phyloP scores from a whole-genome alignment of 2,329 filamentous ascomycete genomes.

The Diaporthe vexans region DNA sequence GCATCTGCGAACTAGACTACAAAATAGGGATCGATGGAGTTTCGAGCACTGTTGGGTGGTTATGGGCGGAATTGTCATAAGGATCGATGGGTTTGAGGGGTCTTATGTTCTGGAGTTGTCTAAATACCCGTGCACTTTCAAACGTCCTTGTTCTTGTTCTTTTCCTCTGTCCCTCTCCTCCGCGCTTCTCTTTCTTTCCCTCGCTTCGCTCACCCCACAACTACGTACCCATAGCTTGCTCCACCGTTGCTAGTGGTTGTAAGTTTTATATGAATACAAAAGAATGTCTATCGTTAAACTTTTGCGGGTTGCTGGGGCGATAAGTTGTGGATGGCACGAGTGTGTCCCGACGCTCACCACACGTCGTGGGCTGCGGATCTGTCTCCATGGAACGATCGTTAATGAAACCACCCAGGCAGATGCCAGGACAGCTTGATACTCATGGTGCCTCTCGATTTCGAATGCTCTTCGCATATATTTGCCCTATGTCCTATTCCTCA shows the following conservation, averaged over 20 bases:
- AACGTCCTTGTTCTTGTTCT: background rate
- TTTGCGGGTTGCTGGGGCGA: background rate
- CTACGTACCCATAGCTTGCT: background rate
- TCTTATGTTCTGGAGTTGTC: constrained; percentile 28
- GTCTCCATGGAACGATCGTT: background rate
- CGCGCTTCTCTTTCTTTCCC: background rate
- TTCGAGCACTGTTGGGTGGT: background rate
- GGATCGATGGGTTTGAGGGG: background rate
- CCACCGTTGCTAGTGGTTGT: background rate
- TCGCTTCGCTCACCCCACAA: background rate
- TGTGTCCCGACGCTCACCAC: background rate
- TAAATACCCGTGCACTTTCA: constrained; percentile 32
- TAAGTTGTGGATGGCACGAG: background rate
- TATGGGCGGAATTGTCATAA: background rate
- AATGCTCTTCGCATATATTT: constrained; percentile 7
- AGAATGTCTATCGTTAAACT: background rate
- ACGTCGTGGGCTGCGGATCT: background rate
- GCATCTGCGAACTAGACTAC: constrained; percentile 19
- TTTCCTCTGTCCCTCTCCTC: background rate
- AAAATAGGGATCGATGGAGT: background rate
- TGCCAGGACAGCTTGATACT: background rate
- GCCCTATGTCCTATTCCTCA: background rate
- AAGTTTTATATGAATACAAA: background rate
- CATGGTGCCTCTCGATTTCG: background rate
- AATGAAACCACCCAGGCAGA: background rate